Conservation (phyloP, 2,329 filamentous ascomycete species). For the Trichoderma sp. region DNA sequence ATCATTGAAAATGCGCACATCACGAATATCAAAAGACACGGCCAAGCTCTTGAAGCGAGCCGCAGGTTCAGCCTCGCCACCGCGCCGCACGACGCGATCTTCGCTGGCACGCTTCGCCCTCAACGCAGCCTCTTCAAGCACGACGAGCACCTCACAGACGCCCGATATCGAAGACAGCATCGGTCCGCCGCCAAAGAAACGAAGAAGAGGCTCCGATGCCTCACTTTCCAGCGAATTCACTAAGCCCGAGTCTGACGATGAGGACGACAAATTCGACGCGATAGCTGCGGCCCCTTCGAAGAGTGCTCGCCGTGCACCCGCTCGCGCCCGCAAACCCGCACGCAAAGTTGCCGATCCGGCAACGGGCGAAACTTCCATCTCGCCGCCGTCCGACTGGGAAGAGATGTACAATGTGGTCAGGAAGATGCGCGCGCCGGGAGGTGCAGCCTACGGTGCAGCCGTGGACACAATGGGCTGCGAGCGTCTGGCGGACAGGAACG, state of each 20-base stretch:
- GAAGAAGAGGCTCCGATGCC: slow-evolving; percentile 29
- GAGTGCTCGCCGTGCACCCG: slow-evolving; percentile 26
- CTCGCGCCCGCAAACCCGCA: slow-evolving; percentile 47
- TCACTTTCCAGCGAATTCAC: slow-evolving; percentile 29
- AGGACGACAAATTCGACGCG: slow-evolving; percentile 24
- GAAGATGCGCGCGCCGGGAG: slow-evolving; percentile 67
- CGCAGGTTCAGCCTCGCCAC: slow-evolving; percentile 32
- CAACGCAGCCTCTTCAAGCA: slow-evolving; percentile 30
- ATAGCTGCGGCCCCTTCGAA: slow-evolving; percentile 31
- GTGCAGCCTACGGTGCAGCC: slow-evolving; percentile 68
- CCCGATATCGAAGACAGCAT: slow-evolving; percentile 61
- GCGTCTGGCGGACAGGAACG: slow-evolving; percentile 60
- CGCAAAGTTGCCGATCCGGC: slow-evolving; percentile 44
- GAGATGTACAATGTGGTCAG: slow-evolving; percentile 76
- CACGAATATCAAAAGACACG: slow-evolving; percentile 59
- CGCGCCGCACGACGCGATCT: slow-evolving; percentile 51
- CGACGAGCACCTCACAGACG: slow-evolving; percentile 1
- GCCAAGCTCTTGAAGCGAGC: slow-evolving; percentile 52
- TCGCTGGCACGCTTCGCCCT: slow-evolving; percentile 50
- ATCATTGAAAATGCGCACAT: slow-evolving; percentile 53
- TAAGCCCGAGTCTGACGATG: slow-evolving; percentile 44
- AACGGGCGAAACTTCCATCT: slow-evolving; percentile 42
- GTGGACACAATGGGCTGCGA: slow-evolving; percentile 99
- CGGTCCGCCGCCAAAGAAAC: slow-evolving; percentile 36
- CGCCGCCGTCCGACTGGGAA: slow-evolving; percentile 80